Percentiles rank a stretch among this genome's conserved stretches.
Evolutionary conservation across 208 protist species (phyloP).

Genomic region (Porcisia deanei): DNA sequence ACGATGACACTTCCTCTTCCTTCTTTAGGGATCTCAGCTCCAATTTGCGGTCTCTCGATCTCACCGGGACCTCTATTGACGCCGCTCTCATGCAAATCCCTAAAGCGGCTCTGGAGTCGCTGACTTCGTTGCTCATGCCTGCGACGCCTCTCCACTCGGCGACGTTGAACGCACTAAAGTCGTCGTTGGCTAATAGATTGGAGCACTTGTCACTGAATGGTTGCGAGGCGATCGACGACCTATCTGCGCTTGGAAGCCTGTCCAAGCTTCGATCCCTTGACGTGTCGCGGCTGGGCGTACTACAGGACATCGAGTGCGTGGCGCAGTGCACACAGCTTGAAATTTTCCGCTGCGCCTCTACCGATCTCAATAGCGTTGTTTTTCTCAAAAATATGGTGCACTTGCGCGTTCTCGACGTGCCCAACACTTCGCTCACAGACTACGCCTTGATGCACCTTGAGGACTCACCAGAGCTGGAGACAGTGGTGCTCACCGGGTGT

Average conservation of each 20-base stretch:
- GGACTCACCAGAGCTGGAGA: constrained; percentile 62
- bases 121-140: constrained; percentile 48
- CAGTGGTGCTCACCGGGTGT: constrained; percentile 70
- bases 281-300: constrained; percentile 53
- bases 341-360: constrained; percentile 68
- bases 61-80: constrained; percentile 65
- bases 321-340: constrained; percentile 56
- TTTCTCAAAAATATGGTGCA: constrained; percentile 53
- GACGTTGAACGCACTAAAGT: constrained; percentile 60
- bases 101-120: constrained; percentile 26
- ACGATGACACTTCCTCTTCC: constrained; percentile 67
- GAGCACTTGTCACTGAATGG: constrained; percentile 74
- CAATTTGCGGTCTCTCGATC: constrained; percentile 54
- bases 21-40: constrained; percentile 58
- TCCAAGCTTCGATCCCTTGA: constrained; percentile 71
- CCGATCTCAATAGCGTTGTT: constrained; percentile 58
- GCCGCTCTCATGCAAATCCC: constrained; percentile 48
- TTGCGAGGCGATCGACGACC: constrained; percentile 50
- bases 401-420: constrained; percentile 72
- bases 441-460: constrained; percentile 60
- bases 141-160: constrained; percentile 60
- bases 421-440: constrained; percentile 57
- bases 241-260: constrained; percentile 54
- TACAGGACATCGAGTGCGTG: constrained; percentile 58
- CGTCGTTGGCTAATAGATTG: constrained; percentile 40